Percentiles rank a stretch among this genome's conserved stretches.
These are phyloP conservation scores for Sphenostylis stenocarpa DNA, from an alignment of 306 rosid genomes.

Conservation along the genomic window DNA sequence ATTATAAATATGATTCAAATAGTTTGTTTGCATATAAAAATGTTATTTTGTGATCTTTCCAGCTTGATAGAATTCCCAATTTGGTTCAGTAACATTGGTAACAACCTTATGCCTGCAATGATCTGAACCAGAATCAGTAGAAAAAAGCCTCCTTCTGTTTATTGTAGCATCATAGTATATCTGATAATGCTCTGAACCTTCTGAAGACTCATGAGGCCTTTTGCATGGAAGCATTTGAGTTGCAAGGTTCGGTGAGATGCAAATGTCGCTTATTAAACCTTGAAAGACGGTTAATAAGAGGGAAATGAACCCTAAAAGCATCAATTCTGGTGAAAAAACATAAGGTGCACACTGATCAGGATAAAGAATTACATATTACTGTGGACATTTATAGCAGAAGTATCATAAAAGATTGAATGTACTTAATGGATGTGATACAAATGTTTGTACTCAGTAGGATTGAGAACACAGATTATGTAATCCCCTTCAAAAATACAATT, in stretches of 20 bases:
- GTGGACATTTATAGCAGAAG: background rate
- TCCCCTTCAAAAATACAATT: background rate
- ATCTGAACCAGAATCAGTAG: constrained; percentile 37
- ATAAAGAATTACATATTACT: background rate
- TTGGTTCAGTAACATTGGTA: background rate
- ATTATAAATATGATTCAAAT: constrained; percentile 7
- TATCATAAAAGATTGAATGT: background rate
- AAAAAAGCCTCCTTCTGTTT: constrained; percentile 58
- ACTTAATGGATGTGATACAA: background rate
- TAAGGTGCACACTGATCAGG: constrained; percentile 31
- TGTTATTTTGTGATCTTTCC: background rate
- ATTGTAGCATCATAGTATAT: constrained; percentile 36
- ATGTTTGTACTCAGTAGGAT: background rate
- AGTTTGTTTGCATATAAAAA: background rate
- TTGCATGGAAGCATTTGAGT: constrained; percentile 89
- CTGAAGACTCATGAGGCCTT: constrained; percentile 28
- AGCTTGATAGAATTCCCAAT: background rate
- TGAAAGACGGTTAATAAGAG: constrained; percentile 77
- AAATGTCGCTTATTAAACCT: constrained; percentile 57
- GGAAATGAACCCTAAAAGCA: constrained; percentile 95
- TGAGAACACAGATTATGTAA: background rate
- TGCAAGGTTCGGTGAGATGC: constrained; percentile 59
- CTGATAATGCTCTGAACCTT: constrained; percentile 37
- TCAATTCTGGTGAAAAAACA: constrained; percentile 62
- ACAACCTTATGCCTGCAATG: constrained; percentile 45